Evolutionary conservation across 495 filamentous ascomycete species (phyloP), one percentile per base, ranked within the genome.

Genomic region (Friedmanniomyces endolithicus): DNA sequence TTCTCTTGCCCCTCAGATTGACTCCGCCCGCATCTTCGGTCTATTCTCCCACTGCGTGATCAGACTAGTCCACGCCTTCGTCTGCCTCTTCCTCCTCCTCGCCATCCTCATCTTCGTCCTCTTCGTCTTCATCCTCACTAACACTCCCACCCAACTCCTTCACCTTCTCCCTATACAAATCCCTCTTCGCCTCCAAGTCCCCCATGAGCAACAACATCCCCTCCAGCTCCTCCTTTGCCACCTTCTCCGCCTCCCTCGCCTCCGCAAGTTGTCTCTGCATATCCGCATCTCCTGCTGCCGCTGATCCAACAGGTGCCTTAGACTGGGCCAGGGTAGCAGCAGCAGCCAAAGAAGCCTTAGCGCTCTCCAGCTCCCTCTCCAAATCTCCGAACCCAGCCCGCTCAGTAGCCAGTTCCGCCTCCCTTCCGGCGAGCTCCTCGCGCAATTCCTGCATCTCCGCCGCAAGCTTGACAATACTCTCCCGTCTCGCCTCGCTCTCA

Each of bases 181-280:
- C 55, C 62, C 70, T 48, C 65, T 68, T 71, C 39, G 69, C 67
- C 58, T 71, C 70, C 17, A 71, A 55, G 52, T 72, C 70, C 3
- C 58, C 63, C 48, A 71, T 62, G 9, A 70, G 59, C 8, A 72
- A 61, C 54, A 72, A 65, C 58, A 72, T 60, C 48, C 69, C 67
- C 58, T 72, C 70, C 46, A 71, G 43, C 55, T 72, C 68, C 29
- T 65, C 66, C 60, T 68, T 63, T 14, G 61, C 67, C 22, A 54
- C 52, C 48, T 61, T 56, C 56, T 61, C 64, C 39, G 57, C 60
- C 41, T 65, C 63, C 53, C 63, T 60, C 57, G 63, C 65, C 35
- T 50, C 20, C 11, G 6, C 2, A 2, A 41, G 3, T 12, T 58
- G 35, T 43, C 48, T 56, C 46, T 46, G 19, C 33, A 51, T 19